Base-by-base conservation (phyloP, 2,329 filamentous ascomycete genomes). In the Aspergillus bombycis region DNA sequence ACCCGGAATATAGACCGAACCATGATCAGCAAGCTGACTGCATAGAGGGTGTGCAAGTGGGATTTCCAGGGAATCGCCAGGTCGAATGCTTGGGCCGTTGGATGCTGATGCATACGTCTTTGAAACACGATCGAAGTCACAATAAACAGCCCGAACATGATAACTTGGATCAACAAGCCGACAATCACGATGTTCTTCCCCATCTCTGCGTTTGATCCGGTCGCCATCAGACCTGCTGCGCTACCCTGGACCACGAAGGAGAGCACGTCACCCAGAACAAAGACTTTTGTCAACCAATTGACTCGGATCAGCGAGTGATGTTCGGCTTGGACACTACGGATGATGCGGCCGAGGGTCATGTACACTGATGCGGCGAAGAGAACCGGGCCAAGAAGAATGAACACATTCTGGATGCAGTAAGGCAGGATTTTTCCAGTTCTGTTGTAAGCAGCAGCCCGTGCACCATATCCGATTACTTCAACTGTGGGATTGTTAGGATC, bases 321-420 rank as follows among this genome's bases (percentile, higher is more conserved):
- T 61, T 83, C 82, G 36, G 72, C 79, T 9, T 80, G 71, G 7
- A 80, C 72, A 45, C 78, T 68, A 26, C 76, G 73, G 16, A 84
- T 79, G 43, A 84, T 75, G 10, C 83, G 79, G 36, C 78, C 80
- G 43, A 84, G 78, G 19, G 78, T 74, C 73, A 83, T 85, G 68
- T 85, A 85, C 65, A 84, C 80, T 0, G 79, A 78, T 16, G 83
- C 83, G 21, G 83, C 83, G 65, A 83, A 80, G 57, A 84, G 79
- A 4, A 80, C 80, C 1, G 83, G 83, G 1, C 80, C 81, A 28
- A 85, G 75, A 5, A 85, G 77, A 54, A 84, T 75, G 67, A 84
- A 77, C 38, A 83, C 65, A 21, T 72, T 75, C 64, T 82, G 78
- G 62, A 83, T 72, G 57, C 81, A 77, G 70, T 78, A 84, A 54